Evolutionary conservation across 2,329 filamentous ascomycete species (phyloP).

Genomic region (Trichoderma breve): DNA sequence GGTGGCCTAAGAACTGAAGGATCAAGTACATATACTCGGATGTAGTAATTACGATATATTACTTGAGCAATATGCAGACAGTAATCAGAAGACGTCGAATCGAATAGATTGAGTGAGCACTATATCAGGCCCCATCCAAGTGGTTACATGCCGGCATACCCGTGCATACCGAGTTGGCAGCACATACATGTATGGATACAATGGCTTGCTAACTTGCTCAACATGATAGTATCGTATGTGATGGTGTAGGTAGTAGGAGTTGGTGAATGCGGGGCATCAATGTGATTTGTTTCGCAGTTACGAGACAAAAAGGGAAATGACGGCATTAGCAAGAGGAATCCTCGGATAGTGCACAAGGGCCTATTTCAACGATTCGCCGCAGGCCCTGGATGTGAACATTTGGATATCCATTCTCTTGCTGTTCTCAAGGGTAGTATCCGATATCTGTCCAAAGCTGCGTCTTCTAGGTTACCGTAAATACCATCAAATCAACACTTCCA

Average conservation of each 20-base stretch:
- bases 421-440: not conserved
- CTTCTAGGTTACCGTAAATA: not conserved
- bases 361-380: not conserved
- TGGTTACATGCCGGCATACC: not conserved
- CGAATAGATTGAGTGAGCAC: not conserved
- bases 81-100: not conserved
- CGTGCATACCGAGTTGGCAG: not conserved
- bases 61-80: not conserved
- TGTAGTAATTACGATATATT: not conserved
- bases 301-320: not conserved
- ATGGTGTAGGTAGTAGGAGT: not conserved
- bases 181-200: not conserved
- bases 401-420: not conserved
- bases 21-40: not conserved
- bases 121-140: not conserved
- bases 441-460: not conserved
- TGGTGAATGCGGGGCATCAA: not conserved
- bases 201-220: not conserved
- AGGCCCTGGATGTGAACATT: not conserved
- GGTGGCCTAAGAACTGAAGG: not conserved
- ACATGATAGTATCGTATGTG: not conserved
- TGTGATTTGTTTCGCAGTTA: not conserved
- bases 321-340: not conserved
- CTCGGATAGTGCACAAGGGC: not conserved
- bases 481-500: not conserved